phyloP scores from a whole-genome alignment of 805 yeast species.

The Yarrowia sp. region DNA sequence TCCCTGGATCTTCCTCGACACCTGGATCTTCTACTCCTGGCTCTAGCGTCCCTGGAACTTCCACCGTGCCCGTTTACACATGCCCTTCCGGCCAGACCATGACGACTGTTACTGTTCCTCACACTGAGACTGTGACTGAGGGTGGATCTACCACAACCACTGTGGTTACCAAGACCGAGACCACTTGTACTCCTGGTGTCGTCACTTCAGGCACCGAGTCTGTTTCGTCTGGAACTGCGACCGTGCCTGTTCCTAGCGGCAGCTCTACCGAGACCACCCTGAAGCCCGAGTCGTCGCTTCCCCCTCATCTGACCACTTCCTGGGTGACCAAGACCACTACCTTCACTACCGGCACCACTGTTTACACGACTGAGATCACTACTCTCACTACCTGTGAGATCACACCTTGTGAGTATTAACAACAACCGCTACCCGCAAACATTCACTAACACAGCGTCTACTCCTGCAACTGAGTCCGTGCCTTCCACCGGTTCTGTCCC shows the following conservation, averaged over 20 bases:
- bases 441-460: neutral
- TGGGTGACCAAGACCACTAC: neutral
- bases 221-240: neutral
- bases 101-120: neutral
- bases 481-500: too few relatives aligned
- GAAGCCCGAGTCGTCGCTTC: neutral
- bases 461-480: neutral
- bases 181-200: neutral
- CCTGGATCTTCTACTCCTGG: neutral
- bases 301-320: neutral
- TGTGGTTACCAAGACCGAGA: neutral
- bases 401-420: neutral
- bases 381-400: constrained; percentile 7
- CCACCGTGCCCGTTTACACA: too few relatives aligned
- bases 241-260: neutral
- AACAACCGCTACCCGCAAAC: neutral
- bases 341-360: neutral
- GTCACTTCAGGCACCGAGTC: neutral
- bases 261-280: neutral
- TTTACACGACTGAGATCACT: neutral
- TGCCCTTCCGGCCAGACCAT: neutral
- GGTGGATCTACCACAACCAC: neutral
- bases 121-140: neutral
- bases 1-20: neutral
- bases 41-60: neutral